Base-by-base conservation (phyloP, 2,329 filamentous ascomycete genomes). In the Cercospora canescens region DNA sequence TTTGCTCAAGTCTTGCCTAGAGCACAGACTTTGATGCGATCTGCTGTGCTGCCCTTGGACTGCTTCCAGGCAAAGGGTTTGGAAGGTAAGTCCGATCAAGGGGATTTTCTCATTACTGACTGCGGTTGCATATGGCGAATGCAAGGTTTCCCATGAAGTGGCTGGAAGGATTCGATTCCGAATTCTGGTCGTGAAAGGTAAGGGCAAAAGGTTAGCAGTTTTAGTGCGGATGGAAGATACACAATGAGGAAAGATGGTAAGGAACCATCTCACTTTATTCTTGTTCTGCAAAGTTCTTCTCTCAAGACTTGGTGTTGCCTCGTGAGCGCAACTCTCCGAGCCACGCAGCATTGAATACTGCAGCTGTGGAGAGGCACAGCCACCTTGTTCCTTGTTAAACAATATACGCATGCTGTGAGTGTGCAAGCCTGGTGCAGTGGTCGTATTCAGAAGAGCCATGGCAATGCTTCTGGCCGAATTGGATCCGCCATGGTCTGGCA, bases 81-180 rank as follows among this genome's bases (percentile, higher is more conserved):
- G 55, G 55, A 58, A 58, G 30, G 55, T 41, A 34, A 45, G 57
- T 60, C 24, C 57, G 48, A 62, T 62, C 41, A n/a, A 8, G n/a
- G 45, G 45, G 60, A 28, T 18, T 6, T 54, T 12, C 14, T 11
- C 18, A 54, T 26, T 39, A 6, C 59, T 62, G 59, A 62, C 45
- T 39, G 26, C 45, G 55, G 48, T 32, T n/a, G 32, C 26, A 45
- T 11, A 48, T 30, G 21, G n/a, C n/a, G 12, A 52, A 52, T 24
- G 24, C 34, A 28, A 6, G 30, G 39, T 52, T 48, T 50, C 26
- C 14, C 26, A 37, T 35, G n/a, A 18, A 35, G 32, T 21, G 32
- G 60, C 60, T 34, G 35, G 60, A 62, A 34, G 60, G 60, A 62
- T 62, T 62, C 9, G 35, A 24, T 62, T 62, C 50, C 50, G 55